phyloP scores from a whole-genome alignment of 164 flowering plant genomes.

The Platanus orientalis region DNA sequence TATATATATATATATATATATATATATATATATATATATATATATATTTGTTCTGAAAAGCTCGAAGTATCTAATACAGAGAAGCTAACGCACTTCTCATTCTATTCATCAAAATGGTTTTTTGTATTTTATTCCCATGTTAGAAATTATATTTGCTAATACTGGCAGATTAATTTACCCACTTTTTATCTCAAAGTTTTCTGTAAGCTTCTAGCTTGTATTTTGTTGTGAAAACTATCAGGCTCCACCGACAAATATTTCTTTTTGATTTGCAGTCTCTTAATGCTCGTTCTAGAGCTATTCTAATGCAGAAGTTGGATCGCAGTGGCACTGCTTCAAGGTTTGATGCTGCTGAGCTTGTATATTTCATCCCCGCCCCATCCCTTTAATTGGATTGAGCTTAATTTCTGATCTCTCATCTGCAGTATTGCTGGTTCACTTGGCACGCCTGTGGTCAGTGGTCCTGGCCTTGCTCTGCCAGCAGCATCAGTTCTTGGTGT shows the following conservation, averaged over 20 bases:
- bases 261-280: slow-evolving; percentile 43
- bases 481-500: slow-evolving; percentile 41
- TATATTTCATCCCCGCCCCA: not conserved
- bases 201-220: too few species aligned
- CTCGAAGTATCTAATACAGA: too few species aligned
- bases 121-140: too few species aligned
- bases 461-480: slow-evolving; percentile 32
- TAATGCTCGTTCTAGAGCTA: slow-evolving; percentile 83
- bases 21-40: too few species aligned
- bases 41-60: too few species aligned
- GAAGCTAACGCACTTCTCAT: too few species aligned
- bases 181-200: too few species aligned
- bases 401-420: slow-evolving; percentile 3
- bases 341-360: slow-evolving; percentile 26
- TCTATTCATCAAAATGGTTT: too few species aligned
- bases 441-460: slow-evolving; percentile 28
- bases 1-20: too few species aligned
- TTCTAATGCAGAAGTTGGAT: slow-evolving; percentile 88
- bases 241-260: not conserved
- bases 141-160: too few species aligned
- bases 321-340: slow-evolving; percentile 68
- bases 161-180: too few species aligned
- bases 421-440: slow-evolving; percentile 53
- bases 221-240: too few species aligned
- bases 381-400: not conserved